Evolutionary conservation across 1,284 basidiomycete species (phyloP).

Genomic region (Leucoagaricus sp.): DNA sequence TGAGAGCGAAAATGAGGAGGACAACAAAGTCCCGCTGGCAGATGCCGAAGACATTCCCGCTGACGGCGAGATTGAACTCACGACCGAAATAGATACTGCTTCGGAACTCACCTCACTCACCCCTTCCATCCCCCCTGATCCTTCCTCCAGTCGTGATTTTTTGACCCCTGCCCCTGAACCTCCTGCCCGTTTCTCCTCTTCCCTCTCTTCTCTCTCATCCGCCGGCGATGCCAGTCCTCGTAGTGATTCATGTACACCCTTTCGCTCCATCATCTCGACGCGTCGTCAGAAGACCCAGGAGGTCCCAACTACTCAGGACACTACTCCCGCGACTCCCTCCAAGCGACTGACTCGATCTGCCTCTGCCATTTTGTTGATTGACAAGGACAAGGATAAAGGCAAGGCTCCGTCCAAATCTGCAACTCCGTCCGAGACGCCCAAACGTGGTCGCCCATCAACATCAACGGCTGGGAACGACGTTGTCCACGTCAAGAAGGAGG

Average conservation of each 20-base stretch:
- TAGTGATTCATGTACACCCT: constrained; percentile 34
- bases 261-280: constrained; percentile 59
- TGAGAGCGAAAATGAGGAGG: constrained; percentile 55
- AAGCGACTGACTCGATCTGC: constrained; percentile 16
- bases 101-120: constrained; percentile 47
- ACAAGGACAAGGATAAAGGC: constrained; percentile 2
- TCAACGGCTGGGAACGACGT: constrained; percentile 33
- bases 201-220: constrained; percentile 39
- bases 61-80: constrained; percentile 53
- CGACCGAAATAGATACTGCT: constrained; percentile 46
- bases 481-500: constrained; percentile 48
- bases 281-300: constrained; percentile 54
- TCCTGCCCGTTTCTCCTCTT: constrained; percentile 37
- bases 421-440: constrained; percentile 20
- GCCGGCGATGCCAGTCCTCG: constrained; percentile 25
- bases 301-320: constrained; percentile 12
- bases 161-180: constrained; percentile 31
- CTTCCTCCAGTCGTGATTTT: constrained; percentile 26
- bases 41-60: constrained; percentile 44
- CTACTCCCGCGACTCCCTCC: constrained; percentile 10
- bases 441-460: constrained; percentile 11
- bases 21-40: constrained; percentile 44
- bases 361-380: constrained; percentile 9
- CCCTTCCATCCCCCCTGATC: constrained; percentile 37
- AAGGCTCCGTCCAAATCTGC: constrained; percentile 2